Evolutionary conservation across 371 early-diverging fungal species (phyloP).

Genomic region (Parasitella parasitica): DNA sequence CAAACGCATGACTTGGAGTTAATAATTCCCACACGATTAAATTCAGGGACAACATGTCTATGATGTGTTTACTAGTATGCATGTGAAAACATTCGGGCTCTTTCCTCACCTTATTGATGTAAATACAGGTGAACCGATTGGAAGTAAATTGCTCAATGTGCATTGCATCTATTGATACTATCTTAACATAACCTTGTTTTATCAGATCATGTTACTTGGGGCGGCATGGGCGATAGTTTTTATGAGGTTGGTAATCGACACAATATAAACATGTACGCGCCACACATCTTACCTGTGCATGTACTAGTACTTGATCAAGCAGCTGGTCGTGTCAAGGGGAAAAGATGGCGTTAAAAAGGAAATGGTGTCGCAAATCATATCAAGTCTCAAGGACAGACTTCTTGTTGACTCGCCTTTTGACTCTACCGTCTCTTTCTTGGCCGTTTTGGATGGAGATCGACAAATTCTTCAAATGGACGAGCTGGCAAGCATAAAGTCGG

Average conservation of each 20-base stretch:
- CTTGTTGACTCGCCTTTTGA: conserved; percentile 27
- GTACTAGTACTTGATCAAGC: conserved; percentile 52
- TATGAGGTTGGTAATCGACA: conserved; percentile 44
- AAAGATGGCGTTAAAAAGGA: conserved; percentile 41
- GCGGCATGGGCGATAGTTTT: conserved; percentile 58
- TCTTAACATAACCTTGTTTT: not conserved
- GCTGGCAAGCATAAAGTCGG: conserved; percentile 32
- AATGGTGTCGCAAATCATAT: conserved; percentile 39
- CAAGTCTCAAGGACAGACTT: conserved; percentile 24
- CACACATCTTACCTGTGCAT: not conserved
- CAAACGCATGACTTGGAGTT: too few relatives aligned
- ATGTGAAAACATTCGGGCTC: conserved; percentile 38
- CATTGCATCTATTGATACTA: not conserved
- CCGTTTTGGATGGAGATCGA: conserved; percentile 16
- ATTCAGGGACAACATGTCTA: conserved; percentile 49
- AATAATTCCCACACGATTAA: not conserved
- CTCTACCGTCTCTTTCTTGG: conserved; percentile 21
- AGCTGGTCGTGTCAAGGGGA: conserved; percentile 57
- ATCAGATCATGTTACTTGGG: conserved; percentile 39
- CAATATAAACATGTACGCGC: not conserved
- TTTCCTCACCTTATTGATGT: conserved; percentile 67
- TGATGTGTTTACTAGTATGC: conserved; percentile 28
- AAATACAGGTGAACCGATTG: conserved; percentile 55
- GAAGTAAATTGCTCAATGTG: not conserved
- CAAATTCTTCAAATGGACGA: conserved; percentile 38